A percentile compares a stretch with the other conserved stretches of the same genome.
Evolutionary conservation across 2,329 filamentous ascomycete genomes (phyloP).

Genomic region (Pyrenochaeta sp.): DNA sequence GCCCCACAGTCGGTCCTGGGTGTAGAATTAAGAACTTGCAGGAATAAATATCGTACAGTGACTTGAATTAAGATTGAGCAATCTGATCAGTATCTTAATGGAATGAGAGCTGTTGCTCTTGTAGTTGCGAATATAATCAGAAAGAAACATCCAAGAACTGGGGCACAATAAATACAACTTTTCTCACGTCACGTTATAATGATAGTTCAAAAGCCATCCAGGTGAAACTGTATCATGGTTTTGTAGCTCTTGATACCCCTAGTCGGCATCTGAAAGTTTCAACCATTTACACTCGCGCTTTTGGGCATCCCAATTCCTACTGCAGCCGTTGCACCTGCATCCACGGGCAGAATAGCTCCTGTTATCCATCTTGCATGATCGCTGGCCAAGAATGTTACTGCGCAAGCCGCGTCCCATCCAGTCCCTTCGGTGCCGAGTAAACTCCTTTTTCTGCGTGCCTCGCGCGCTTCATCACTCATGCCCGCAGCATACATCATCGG

Average conservation of each 20-base stretch:
- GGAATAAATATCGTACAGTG: too few species aligned
- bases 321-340: constrained; percentile 40
- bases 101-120: too few species aligned
- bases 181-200: too few species aligned
- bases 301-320: constrained; percentile 35
- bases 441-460: constrained; percentile 58
- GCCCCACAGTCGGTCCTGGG: constrained; percentile 2
- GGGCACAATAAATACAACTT: too few species aligned
- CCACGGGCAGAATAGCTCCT: constrained; percentile 36
- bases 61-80: too few species aligned
- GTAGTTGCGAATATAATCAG: too few species aligned
- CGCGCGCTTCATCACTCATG: constrained; percentile 60
- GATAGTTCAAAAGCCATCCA: too few species aligned
- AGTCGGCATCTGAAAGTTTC: background rate
- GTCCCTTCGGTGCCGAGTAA: constrained; percentile 62
- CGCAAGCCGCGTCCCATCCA: constrained; percentile 62
- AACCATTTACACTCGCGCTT: constrained; percentile 35
- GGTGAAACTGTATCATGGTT: too few species aligned
- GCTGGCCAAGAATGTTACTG: constrained; percentile 60
- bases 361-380: constrained; percentile 63
- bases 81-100: too few species aligned
- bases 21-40: too few species aligned
- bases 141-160: too few species aligned
- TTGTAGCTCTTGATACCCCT: background rate
- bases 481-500: constrained; percentile 62